Conservation (phyloP, 2,329 filamentous ascomycete species). For the Coniochaeta ligniaria region DNA sequence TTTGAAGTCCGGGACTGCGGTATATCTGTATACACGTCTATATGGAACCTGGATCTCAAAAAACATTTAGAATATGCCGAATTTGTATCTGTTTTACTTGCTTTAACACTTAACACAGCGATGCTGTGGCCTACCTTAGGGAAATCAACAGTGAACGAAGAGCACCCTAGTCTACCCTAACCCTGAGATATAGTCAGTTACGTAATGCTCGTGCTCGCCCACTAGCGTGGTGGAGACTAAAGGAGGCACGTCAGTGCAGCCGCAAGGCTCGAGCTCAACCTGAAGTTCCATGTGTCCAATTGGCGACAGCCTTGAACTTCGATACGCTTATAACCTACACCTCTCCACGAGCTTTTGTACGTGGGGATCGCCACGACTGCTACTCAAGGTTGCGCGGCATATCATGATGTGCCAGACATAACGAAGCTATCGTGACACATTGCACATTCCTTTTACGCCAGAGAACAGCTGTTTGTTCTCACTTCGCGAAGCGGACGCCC, state of each 20-base stretch:
- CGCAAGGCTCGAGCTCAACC: not conserved
- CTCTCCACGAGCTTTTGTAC: not conserved
- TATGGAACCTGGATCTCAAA: no score
- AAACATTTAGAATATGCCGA: no score
- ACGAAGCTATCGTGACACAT: not conserved
- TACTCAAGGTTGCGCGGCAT: not conserved
- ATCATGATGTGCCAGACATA: not conserved
- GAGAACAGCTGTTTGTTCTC: not conserved
- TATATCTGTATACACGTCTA: not conserved
- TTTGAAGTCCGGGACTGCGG: not conserved
- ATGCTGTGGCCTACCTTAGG: no score
- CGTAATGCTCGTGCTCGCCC: not conserved
- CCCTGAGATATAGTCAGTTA: not conserved
- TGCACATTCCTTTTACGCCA: not conserved
- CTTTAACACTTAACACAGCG: no score
- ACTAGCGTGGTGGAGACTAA: not conserved
- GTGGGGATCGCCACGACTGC: not conserved
- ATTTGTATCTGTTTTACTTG: no score
- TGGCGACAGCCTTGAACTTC: not conserved
- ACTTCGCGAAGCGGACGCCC: not conserved
- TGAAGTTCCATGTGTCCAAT: constrained; percentile 1
- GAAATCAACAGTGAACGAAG: no score
- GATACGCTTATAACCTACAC: not conserved
- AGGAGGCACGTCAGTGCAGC: not conserved
- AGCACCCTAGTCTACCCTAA: no score